These are phyloP conservation scores for Cyclotella choctawhatcheeana DNA, from an alignment of 108 stramenopile species.

Conservation along the genomic window DNA sequence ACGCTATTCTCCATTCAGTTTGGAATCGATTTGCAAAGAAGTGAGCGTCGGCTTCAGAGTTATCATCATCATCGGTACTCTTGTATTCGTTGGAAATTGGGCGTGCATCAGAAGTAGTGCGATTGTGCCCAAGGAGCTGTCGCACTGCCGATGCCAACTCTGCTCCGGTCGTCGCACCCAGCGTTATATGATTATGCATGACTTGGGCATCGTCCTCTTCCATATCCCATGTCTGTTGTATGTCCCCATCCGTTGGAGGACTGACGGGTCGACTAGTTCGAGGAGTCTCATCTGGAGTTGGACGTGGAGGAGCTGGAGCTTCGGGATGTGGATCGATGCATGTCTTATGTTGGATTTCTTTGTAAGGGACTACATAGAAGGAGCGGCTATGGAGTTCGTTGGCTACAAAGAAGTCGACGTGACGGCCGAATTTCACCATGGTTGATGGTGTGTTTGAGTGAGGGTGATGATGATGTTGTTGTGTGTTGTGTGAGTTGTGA, in stretches of 20 bases:
- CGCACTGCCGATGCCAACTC: slow-evolving; percentile 7
- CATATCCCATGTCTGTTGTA: background rate
- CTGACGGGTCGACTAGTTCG: background rate
- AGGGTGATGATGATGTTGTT: too few species aligned
- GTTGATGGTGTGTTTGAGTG: too few species aligned
- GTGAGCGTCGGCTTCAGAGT: slow-evolving; percentile 10
- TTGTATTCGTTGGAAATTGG: slow-evolving; percentile 16
- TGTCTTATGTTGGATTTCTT: slow-evolving; percentile 57
- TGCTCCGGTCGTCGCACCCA: background rate
- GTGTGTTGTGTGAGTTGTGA: too few species aligned
- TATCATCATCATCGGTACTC: slow-evolving; percentile 6
- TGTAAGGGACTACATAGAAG: slow-evolving; percentile 71
- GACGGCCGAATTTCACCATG: slow-evolving; percentile 82
- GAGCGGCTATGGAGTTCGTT: slow-evolving; percentile 40
- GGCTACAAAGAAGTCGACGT: slow-evolving; percentile 60
- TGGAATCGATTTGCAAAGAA: slow-evolving; percentile 44
- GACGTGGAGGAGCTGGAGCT: slow-evolving; percentile 2
- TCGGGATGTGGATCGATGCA: slow-evolving; percentile 30
- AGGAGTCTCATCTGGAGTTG: background rate
- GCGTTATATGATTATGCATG: background rate
- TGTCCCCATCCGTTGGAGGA: background rate
- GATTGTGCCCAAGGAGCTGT: slow-evolving; percentile 9
- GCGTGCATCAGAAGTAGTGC: background rate
- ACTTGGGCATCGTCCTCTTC: background rate
- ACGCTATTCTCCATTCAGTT: slow-evolving; percentile 57